Evolutionary conservation across 106 monocot genomes (phyloP).

Genomic region (Chionographis japonica): DNA sequence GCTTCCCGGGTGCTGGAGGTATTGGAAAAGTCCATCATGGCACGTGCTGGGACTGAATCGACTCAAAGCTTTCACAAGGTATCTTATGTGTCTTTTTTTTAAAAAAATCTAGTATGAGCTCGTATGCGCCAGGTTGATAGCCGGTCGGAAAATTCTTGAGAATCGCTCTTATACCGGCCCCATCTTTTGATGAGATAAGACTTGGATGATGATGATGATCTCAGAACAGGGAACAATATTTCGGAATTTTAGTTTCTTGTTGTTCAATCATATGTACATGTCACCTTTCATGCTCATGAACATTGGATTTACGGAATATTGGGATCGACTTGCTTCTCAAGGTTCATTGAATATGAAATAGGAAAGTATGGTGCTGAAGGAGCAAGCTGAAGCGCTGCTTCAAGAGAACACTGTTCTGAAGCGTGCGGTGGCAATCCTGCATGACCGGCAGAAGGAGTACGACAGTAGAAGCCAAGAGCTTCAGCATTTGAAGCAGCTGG

Average conservation of each 20-base stretch:
- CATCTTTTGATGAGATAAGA: no score
- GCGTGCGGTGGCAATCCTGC: constrained; percentile 78
- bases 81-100: not conserved
- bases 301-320: not conserved
- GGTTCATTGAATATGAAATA: constrained; percentile 2
- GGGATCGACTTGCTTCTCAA: no score
- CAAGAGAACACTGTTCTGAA: constrained; percentile 70
- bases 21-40: constrained; percentile 65
- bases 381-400: constrained; percentile 51
- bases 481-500: constrained; percentile 59
- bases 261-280: not conserved
- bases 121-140: no score
- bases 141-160: no score
- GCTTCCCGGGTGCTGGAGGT: constrained; percentile 58
- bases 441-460: constrained; percentile 66
- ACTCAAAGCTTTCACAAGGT: constrained; percentile 58
- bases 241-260: no score
- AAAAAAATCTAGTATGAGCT: no score
- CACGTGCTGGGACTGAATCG: constrained; percentile 34
- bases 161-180: no score
- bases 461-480: constrained; percentile 62
- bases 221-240: no score
- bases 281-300: not conserved
- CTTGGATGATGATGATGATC: no score
- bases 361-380: constrained; percentile 70